Base-by-base conservation (phyloP, 768 basidiomycete species). In the Lactarius sp. region DNA sequence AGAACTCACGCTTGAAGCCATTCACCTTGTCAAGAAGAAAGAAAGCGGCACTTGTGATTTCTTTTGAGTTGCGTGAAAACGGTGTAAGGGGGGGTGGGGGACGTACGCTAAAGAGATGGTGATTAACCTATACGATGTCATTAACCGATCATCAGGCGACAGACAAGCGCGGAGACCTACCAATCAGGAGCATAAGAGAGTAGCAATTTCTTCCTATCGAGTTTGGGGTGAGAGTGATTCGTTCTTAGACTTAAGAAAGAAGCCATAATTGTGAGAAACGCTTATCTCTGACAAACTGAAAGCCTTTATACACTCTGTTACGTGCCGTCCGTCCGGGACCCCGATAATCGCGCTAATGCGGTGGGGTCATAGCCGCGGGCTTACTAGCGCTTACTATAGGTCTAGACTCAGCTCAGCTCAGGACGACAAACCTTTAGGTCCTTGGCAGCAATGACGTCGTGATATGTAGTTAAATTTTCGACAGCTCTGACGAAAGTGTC, bases 1-100 rank as follows among this genome's bases (percentile, higher is more conserved):
- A 92, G 74, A 96, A 96, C 46, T 82, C 79, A 62, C 94, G 77
- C 72, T 85, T 80, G 75, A 85, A 94, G 7, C 90, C 90, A 56
- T 84, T 76, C 10, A 92, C 75, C n/a, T 75, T 73, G 69, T 90
- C 79, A 18, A 92, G 74, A 12, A 81, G 78, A 71, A 84, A 84
- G 74, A 90, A 89, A 1, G 80, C 56, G 2, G 74, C 83, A 33
- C 91, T 64, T 22, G 4, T 34, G 34, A 41, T 31, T 10, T 33
- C 18, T 31, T 49, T 22, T 41, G 12, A 37, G 36, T 31, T 90
- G 71, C 4, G 44, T 13, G 7, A 52, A 20, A 18, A n/a, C 58
- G 14, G 22, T 14, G 22, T 46, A 4, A 39, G 20, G 49, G n/a
- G 41, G n/a, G 42, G 7, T 3, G 18, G 33, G 18, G 66, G 57